Base-by-base conservation (phyloP, 768 basidiomycete species). In the Hericium alpestre region DNA sequence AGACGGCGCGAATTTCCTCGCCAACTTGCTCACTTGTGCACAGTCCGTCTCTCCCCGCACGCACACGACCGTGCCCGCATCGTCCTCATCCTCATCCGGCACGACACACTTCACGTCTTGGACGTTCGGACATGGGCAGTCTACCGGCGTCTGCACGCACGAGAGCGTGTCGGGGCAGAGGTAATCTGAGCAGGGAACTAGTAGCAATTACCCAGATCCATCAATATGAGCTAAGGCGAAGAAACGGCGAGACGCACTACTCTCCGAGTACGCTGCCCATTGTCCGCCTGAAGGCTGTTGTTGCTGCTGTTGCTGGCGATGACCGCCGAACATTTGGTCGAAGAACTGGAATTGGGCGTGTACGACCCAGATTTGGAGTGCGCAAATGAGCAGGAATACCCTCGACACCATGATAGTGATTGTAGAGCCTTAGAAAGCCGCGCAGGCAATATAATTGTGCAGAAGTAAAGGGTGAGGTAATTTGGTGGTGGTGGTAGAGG, bases 81-180 rank as follows among this genome's bases (percentile, higher is more conserved):
- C 72, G 38, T 71, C 69, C 43, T 79, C 78, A 52, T 72, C 76
- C 48, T 69, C 68, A 63, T 90, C 88, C 4, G 87, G 86, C 47
- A 91, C 74, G 15, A 80, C 66, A 65, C 90, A 92, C 67, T 84
- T 90, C 64, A 88, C 73, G 63, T 92, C 90, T 65, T 90, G 79
- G 8, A 76, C 72, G 64, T 84, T 76, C 4, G 89, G 87, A 69
- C 90, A 92, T 1, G 90, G 87, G 63, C 90, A 92, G 46, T 87
- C 79, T n/a, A 71, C 68, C 1, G 79, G 85, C 51, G 69, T 71
- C 1, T 69, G 61, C 10, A 86, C 89, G 60, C 90, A 92, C 56
- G 81, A 79, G 49, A 90, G 73, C 18, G 87, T 90, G 48, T 76
- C 73, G 12, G 87, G 89, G 66, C 90, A 91, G 18, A 91, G 72